These are phyloP conservation scores for Beauveria sp. DNA, from an alignment of 2,329 filamentous ascomycete genomes.

Conservation along the genomic window DNA sequence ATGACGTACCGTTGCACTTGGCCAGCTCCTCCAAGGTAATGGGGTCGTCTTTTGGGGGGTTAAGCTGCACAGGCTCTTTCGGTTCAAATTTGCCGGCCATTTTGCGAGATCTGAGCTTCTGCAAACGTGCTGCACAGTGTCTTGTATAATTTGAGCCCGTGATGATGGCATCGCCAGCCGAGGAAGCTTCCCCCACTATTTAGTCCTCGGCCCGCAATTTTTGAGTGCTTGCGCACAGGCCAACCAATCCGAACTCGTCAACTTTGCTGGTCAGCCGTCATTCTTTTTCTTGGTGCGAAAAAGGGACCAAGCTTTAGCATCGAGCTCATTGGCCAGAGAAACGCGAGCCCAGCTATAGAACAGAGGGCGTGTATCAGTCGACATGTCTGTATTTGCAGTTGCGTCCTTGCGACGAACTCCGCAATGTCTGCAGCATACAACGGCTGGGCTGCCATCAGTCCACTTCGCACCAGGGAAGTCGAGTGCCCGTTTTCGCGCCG, in stretches of 20 bases:
- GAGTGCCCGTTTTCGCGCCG: slow-evolving; percentile 21
- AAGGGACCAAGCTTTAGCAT: background rate
- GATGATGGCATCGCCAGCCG: background rate
- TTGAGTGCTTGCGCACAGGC: background rate
- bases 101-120: slow-evolving; percentile 13
- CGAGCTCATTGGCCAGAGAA: background rate
- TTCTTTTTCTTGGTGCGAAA: slow-evolving; percentile 1
- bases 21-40: slow-evolving; percentile 76
- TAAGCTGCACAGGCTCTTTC: slow-evolving; percentile 65
- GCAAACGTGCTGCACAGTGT: background rate
- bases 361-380: background rate
- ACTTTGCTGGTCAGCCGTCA: background rate
- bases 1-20: slow-evolving; percentile 68
- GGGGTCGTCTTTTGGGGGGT: slow-evolving; percentile 78
- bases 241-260: background rate
- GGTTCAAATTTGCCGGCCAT: slow-evolving; percentile 69
- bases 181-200: slow-evolving; percentile 9
- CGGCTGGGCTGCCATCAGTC: slow-evolving; percentile 24
- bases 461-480: slow-evolving; percentile 23
- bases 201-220: slow-evolving; percentile 9
- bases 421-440: slow-evolving; percentile 22
- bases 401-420: slow-evolving; percentile 27
- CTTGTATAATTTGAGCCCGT: slow-evolving; percentile 2
- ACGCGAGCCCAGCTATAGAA: background rate
- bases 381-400: slow-evolving; percentile 27